These are phyloP conservation scores for Mycena capillaripes DNA, from an alignment of 768 basidiomycete genomes.

Conservation along the genomic window DNA sequence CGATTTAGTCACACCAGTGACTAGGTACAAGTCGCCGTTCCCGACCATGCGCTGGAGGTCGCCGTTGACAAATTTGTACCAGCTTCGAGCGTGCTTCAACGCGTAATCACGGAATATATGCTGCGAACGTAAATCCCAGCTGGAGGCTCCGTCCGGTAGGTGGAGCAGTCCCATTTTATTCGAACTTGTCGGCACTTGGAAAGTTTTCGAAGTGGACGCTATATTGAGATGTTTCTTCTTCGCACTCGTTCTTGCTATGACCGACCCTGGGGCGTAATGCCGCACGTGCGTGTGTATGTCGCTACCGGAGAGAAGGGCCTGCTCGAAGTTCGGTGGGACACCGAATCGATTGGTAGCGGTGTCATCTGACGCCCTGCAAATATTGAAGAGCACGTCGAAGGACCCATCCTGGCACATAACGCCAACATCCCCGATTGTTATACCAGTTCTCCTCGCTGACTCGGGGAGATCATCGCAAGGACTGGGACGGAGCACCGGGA, in stretches of 20 bases:
- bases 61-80: conserved; percentile 31
- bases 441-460: no score
- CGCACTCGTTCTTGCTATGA: not conserved
- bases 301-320: not conserved
- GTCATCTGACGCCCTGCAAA: not conserved
- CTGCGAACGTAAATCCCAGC: not conserved
- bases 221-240: no score
- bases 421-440: no score
- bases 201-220: no score
- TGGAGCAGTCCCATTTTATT: conserved; percentile 24
- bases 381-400: conserved; percentile 14
- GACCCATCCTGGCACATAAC: not conserved
- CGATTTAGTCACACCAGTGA: conserved; percentile 25
- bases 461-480: no score
- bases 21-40: conserved; percentile 19
- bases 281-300: not conserved
- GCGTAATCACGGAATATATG: conserved; percentile 23
- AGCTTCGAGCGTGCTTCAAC: conserved; percentile 20
- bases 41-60: conserved; percentile 10
- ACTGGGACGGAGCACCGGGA: no score
- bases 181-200: conserved; percentile 7
- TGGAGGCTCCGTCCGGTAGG: conserved; percentile 30
- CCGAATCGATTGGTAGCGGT: conserved; percentile 23
- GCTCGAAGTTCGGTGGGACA: not conserved
- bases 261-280: not conserved